Evolutionary conservation across 2,329 filamentous ascomycete genomes (phyloP).

Genomic region (Elsinoe fawcettii): DNA sequence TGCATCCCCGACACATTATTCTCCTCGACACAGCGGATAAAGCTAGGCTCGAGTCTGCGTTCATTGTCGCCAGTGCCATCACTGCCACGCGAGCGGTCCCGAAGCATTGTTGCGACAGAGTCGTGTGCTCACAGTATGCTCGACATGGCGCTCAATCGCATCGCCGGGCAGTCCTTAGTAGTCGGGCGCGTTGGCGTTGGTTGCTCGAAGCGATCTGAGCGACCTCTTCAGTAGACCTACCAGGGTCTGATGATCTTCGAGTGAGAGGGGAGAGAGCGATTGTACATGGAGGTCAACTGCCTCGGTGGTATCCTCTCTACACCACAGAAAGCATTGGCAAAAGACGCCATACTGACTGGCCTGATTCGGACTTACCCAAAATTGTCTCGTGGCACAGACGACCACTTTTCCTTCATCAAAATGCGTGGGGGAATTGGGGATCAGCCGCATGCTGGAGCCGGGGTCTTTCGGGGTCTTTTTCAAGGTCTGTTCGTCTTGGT

Average conservation of each 20-base stretch:
- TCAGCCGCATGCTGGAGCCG: not conserved
- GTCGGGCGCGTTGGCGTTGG: too few species aligned
- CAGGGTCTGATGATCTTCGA: too few species aligned
- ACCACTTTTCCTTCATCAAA: not conserved
- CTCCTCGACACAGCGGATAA: conserved; percentile 35
- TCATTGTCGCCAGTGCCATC: conserved; percentile 26
- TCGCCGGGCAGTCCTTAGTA: not conserved
- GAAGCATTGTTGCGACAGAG: not conserved
- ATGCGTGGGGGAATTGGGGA: not conserved
- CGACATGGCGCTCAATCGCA: not conserved
- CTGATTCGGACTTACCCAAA: not conserved
- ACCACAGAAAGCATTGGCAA: not conserved
- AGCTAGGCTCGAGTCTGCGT: conserved; percentile 33
- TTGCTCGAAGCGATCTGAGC: too few species aligned
- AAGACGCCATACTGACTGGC: not conserved
- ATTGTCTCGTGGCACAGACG: conserved; percentile 2
- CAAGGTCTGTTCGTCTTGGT: not conserved
- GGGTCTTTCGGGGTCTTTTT: not conserved
- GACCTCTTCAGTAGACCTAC: too few species aligned
- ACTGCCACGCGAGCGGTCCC: conserved; percentile 20
- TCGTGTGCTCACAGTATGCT: not conserved
- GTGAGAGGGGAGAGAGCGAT: too few species aligned
- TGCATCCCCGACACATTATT: conserved; percentile 31
- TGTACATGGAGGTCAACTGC: not conserved
- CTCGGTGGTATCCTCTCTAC: not conserved